Conservation (phyloP, 805 yeast species). For the Candida sonorensis region DNA sequence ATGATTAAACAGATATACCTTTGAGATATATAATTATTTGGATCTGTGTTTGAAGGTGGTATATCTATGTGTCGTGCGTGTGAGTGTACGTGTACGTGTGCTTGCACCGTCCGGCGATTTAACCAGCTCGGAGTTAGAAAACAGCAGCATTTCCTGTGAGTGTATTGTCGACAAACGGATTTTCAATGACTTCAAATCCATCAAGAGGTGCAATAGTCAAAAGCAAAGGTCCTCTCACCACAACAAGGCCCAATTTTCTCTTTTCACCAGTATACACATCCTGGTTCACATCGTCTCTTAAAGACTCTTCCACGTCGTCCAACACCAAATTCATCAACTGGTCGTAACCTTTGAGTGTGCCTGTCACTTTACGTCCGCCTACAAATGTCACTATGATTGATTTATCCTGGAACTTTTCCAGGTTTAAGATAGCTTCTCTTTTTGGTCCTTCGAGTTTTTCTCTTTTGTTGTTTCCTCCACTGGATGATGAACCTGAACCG, state of each 20-base stretch:
- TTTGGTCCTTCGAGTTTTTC: constrained; percentile 63
- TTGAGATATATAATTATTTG: no score
- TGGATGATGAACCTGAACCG: no score
- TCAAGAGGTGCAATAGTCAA: constrained; percentile 68
- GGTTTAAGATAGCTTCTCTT: constrained; percentile 82
- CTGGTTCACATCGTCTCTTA: constrained; percentile 61
- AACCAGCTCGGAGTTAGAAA: neutral
- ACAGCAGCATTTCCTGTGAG: constrained; percentile 6
- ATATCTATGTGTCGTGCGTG: no score
- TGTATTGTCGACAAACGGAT: constrained; percentile 43
- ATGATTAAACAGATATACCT: no score
- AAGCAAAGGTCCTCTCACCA: constrained; percentile 78
- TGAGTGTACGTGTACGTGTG: no score
- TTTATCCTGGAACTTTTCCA: constrained; percentile 69
- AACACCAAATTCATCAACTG: constrained; percentile 74
- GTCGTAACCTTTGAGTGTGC: constrained; percentile 77
- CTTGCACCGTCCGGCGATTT: no score
- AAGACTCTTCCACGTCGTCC: constrained; percentile 60
- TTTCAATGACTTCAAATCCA: constrained; percentile 63
- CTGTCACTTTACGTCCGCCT: constrained; percentile 77
- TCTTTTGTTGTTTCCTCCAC: constrained; percentile 6
- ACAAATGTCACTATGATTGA: constrained; percentile 69
- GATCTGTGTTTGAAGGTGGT: no score
- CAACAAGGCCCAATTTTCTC: constrained; percentile 69
- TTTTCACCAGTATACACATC: constrained; percentile 45